Base-by-base conservation (phyloP, 1,139 yeast genomes). In the Hemisphaericaspora xylanilytica region DNA sequence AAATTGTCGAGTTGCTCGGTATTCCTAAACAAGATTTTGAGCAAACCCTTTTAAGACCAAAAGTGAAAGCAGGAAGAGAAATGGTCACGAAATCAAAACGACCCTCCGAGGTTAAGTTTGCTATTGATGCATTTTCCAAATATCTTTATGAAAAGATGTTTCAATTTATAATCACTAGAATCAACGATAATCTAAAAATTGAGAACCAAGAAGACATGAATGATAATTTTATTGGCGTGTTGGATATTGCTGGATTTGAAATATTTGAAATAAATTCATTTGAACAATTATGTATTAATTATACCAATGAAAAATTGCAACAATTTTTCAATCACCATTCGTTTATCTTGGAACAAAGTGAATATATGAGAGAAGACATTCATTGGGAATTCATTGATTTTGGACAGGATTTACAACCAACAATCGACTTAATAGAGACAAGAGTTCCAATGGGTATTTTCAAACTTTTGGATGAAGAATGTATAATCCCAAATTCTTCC, bases 301-400 rank as follows among this genome's bases (percentile, higher is more conserved):
- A 87, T 59, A 92, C 98, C 36, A 94, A 94, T 61, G 99, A 94
- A 62, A 89, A 87, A 56, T 70, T 94, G 33, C 98, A 94, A 61
- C 98, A 94, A 59, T 92, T 89, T 56, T 94, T 94, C 74, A 94
- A 94, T 57, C 98, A 94, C 59, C 97, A 92, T 61, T 90, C 95
- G 78, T 94, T 94, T 66, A 95, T 90, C 11, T 72, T 94, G 31
- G 99, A 94, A 60, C 99, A 94, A 63, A 90, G 90, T 56, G 98
- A 94, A 62, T 94, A 94, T 55, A 67, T 90, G 45, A 78, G 89
- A 41, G 98, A 94, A 63, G 87, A 89, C 49, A 92, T 94, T 42
- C 90, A 87, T 48, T 94, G 99, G 99, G 85, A 89, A 51, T 94
- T 86, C 49, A 85, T 90, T 36, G 98, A 94, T 59, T 94, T 89